Conservation (phyloP, 2,329 filamentous ascomycete genomes). For the Rosellinia necatrix region DNA sequence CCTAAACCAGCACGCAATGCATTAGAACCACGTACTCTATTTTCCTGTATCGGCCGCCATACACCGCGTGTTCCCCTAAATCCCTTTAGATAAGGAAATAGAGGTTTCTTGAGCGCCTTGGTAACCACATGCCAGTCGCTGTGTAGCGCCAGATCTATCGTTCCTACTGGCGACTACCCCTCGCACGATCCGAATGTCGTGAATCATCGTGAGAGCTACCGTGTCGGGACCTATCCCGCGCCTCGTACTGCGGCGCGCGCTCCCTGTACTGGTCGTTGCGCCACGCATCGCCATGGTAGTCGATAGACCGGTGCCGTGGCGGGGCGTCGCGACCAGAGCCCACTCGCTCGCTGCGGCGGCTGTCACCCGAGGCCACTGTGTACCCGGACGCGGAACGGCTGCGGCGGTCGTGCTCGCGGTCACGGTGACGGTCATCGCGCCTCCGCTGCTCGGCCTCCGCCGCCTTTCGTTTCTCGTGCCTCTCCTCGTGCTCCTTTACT, state of each 20-base stretch:
- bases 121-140: not conserved
- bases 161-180: slow-evolving; percentile 7
- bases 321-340: not conserved
- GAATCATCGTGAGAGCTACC: slow-evolving; percentile 26
- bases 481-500: slow-evolving; percentile 41
- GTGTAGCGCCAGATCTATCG: not conserved
- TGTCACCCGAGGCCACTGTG: no score
- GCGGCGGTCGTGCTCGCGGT: no score
- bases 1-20: not conserved
- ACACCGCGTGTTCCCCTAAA: not conserved
- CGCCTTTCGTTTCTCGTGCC: slow-evolving; percentile 39
- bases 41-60: slow-evolving; percentile 7
- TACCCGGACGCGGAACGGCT: no score
- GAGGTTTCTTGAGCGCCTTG: no score
- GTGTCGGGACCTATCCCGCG: slow-evolving; percentile 20
- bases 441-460: slow-evolving; percentile 32
- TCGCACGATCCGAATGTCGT: slow-evolving; percentile 10
- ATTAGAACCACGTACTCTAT: not conserved
- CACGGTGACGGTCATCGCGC: slow-evolving; percentile 22
- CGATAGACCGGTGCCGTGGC: slow-evolving; percentile 18
- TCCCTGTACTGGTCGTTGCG: slow-evolving; percentile 29
- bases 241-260: slow-evolving; percentile 21
- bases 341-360: not conserved
- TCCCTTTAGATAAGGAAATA: no score
- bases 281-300: slow-evolving; percentile 13